Percentiles rank a stretch among this genome's conserved stretches.
Conservation (phyloP, 2,329 filamentous ascomycete genomes). For the Penicillium sp. region DNA sequence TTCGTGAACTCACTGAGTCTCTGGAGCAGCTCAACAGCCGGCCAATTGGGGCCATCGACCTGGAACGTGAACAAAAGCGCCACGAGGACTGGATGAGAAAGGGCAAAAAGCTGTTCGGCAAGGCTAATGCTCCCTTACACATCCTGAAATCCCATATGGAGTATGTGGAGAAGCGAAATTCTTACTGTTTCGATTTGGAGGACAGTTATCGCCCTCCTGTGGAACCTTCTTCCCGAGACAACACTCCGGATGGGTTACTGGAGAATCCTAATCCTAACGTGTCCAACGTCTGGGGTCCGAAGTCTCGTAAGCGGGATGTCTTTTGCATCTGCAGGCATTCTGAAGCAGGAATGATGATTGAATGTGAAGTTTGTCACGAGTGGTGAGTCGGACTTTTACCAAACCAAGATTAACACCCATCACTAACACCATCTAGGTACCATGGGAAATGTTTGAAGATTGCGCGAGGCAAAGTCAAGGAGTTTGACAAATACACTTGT, state of each 20-base stretch:
- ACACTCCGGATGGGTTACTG: constrained; percentile 61
- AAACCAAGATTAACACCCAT: background rate
- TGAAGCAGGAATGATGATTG: constrained; percentile 99
- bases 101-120: constrained; percentile 96
- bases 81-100: constrained; percentile 99
- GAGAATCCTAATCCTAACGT: constrained; percentile 35
- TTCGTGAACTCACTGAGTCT: constrained; percentile 84
- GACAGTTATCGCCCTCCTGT: constrained; percentile 88
- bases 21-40: constrained; percentile 90
- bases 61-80: constrained; percentile 89
- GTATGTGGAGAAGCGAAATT: constrained; percentile 84
- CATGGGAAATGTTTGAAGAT: constrained; percentile 98
- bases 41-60: constrained; percentile 82
- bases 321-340: constrained; percentile 95
- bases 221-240: constrained; percentile 85
- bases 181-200: constrained; percentile 84
- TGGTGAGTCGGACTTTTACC: constrained; percentile 62
- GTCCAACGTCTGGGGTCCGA: constrained; percentile 47
- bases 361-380: constrained; percentile 96
- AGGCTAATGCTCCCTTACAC: constrained; percentile 94
- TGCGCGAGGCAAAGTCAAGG: constrained; percentile 94
- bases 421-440: constrained; percentile 62
- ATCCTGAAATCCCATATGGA: constrained; percentile 95
- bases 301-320: constrained; percentile 68
- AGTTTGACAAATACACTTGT: constrained; percentile 97